Percentiles rank a stretch among this genome's conserved stretches.
phyloP scores from a whole-genome alignment of 768 basidiomycete species.

The Pulveroboletus ravenelii region DNA sequence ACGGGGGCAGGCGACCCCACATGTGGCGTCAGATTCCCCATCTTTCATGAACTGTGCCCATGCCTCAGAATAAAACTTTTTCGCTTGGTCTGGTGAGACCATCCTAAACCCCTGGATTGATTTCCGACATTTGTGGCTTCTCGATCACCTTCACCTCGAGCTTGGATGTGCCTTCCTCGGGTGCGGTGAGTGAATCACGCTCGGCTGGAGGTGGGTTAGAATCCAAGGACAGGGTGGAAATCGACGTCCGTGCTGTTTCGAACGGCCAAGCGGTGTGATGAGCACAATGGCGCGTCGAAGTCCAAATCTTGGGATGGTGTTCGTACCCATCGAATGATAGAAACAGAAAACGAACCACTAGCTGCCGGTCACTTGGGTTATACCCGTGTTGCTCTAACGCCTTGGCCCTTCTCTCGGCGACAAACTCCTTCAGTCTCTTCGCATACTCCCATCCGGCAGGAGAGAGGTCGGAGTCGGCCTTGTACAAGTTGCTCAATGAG shows the following conservation, averaged over 20 bases:
- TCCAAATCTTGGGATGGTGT: conserved; percentile 74
- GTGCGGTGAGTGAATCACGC: not conserved
- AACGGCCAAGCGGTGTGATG: conserved; percentile 98
- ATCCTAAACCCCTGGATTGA: conserved; percentile 98
- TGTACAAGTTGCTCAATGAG: conserved; percentile 98
- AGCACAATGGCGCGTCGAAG: conserved; percentile 86
- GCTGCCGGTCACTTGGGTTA: conserved; percentile 52
- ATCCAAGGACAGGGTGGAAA: conserved; percentile 9
- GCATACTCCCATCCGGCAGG: conserved; percentile 96
- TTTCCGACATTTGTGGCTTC: conserved; percentile 95
- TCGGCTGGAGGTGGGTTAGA: not conserved
- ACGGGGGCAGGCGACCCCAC: too few species aligned
- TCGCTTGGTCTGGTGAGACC: conserved; percentile 85
- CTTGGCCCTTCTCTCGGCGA: conserved; percentile 77
- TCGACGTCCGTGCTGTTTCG: conserved; percentile 34
- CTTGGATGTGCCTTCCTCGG: conserved; percentile 16
- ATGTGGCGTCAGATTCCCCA: too few species aligned
- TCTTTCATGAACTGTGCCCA: conserved; percentile 91
- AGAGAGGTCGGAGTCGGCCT: conserved; percentile 95
- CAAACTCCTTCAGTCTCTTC: conserved; percentile 82
- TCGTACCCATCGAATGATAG: not conserved
- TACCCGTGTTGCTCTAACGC: conserved; percentile 68
- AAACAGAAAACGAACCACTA: conserved; percentile 49
- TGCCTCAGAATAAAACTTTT: conserved; percentile 87
- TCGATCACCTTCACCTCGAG: conserved; percentile 80